Evolutionary conservation across 352 stramenopile species (phyloP).

Genomic region (Pythium aquatile): DNA sequence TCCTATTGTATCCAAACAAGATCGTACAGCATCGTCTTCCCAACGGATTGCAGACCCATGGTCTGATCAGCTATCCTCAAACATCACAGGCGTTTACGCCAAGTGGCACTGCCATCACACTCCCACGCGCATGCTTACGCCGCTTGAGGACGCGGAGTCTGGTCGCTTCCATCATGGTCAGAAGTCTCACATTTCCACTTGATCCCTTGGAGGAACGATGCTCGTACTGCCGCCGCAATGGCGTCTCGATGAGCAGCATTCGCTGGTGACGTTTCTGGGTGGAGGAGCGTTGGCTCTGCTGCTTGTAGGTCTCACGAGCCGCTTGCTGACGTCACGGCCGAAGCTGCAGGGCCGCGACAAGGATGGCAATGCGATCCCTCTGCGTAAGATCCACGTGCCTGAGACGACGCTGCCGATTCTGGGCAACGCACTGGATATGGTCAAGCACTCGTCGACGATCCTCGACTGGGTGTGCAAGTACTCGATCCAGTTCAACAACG

Average conservation of each 20-base stretch:
- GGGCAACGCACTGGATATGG: neutral
- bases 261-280: neutral
- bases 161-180: too few species aligned
- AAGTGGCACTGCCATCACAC: too few species aligned
- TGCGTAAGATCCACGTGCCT: conserved; percentile 2
- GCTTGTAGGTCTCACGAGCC: conserved; percentile 8
- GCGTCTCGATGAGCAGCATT: neutral
- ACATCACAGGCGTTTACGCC: too few species aligned
- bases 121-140: too few species aligned
- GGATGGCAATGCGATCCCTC: conserved; percentile 3
- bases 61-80: too few species aligned
- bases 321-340: neutral
- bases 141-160: too few species aligned
- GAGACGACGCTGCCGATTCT: conserved; percentile 6
- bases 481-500: conserved; percentile 5
- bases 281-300: conserved; percentile 4
- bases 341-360: neutral
- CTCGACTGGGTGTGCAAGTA: conserved; percentile 10
- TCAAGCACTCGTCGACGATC: neutral
- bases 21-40: too few species aligned
- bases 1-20: too few species aligned
- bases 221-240: neutral
- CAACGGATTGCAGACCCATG: too few species aligned
- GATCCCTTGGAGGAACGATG: neutral
- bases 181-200: too few species aligned